Base-by-base conservation (phyloP, 108 stramenopile species). In the Hondaea fermentalgiana region DNA sequence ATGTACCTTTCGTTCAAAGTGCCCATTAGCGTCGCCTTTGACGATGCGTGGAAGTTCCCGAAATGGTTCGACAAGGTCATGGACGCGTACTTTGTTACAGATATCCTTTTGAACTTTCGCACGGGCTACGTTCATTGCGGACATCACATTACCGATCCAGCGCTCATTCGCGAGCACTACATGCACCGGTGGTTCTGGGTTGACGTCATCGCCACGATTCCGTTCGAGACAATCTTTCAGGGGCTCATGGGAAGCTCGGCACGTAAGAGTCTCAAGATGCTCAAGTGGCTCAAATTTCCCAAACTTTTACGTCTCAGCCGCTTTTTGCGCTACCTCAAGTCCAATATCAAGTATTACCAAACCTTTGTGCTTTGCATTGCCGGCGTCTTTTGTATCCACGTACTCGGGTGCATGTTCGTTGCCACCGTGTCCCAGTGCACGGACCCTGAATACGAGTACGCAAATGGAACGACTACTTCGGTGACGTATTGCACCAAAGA, bases 211-310 rank as follows among this genome's bases (percentile, higher is more conserved):
- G 76, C 76, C 25, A 53, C 76, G 25, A 53, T 83, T 6, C 76
- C 76, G 6, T 83, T 47, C 12, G 76, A 83, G 4, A 28, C 10
- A 12, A 53, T 83, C 49, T 53, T 83, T 53, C 16, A 6, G n/a
- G 23, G 76, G 0, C 49, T 83, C 5, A 6, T 83, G 6, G 76
- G 25, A 43, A 83, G 28, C n/a, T 53, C 76, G 8, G 76, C 76
- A 0, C 45, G 76, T 6, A 83, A 83, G 76, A 25, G 49, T 23
- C 51, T 83, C 49, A 83, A 83, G 23, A 83, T 83, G 49, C 51
- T 83, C 51, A 83, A 83, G 51, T 83, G 76, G 76, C 76, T 83
- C 49, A 83, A 83, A 35, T 83, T 83, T 35, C 76, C 76, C 19
- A 83, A 83, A 45, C 76, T 83, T 10, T 23, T 83, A 16, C 45